Base-by-base conservation (phyloP, 2,329 filamentous ascomycete genomes). In the Phaeomoniella chlamydospora region DNA sequence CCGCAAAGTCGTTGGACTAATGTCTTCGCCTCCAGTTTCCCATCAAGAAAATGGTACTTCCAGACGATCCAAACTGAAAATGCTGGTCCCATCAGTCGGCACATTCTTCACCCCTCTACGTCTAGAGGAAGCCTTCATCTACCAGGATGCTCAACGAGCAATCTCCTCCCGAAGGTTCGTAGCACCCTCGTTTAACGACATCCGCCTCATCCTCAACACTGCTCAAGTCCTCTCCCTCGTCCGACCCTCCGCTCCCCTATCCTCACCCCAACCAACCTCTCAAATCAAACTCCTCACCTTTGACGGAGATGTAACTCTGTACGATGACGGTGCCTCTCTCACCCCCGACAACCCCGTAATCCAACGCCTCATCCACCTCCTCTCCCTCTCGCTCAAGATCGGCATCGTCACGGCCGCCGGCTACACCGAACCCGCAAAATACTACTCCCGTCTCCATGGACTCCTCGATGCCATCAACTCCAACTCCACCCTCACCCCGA, bases 391-490 rank as follows among this genome's bases (percentile, higher is more conserved):
- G 41, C 82, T 88, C 44, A 81, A 80, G 46, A 79, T 98, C 46
- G 90, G 87, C 35, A 96, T 98, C 51, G 90, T 98, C 35, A 98
- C 90, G 1, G 90, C 90, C 1, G 90, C 90, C 2, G 90, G 90
- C 13, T 98, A 98, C 61, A 88, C 84, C 0, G 81, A 88, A 26
- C 82, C 84, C 4, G 73, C 79, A 37, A 77, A 77, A 45, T 98
- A 98, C 65, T 87, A 93, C 54, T 76, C 73, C 14, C 80, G 90
- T 12, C 72, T 98, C 2, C 77, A 86, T 53, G 90, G 90, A 1
- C 72, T 98, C 0, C 71, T 98, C 2, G 78, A 93, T 46, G 80
- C 83, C 16, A 72, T 96, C 14, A 64, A 71, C 29, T 70, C 73
- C 4, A 74, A 74, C 1, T 53, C 67, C 0, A 56, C 60, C 10